Conservation (phyloP, 257 asterid species). For the Gentiana dahurica region DNA sequence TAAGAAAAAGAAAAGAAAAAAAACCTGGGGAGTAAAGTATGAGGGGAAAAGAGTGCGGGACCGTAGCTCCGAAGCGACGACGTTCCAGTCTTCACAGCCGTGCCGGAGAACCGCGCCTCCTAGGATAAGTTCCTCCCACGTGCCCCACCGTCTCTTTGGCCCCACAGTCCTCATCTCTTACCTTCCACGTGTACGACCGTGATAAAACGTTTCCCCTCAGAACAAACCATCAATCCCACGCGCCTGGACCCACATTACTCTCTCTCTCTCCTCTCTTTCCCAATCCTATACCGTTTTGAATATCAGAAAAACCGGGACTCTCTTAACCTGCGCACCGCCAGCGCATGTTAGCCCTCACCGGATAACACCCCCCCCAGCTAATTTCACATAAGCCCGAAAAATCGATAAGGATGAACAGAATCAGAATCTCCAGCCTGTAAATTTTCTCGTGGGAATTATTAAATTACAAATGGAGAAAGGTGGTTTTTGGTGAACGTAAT, state of each 20-base stretch:
- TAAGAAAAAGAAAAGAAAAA: not conserved
- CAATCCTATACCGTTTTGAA: not conserved
- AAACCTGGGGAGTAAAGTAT: constrained; percentile 59
- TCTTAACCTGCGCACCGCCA: constrained; percentile 14
- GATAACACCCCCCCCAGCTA: not conserved
- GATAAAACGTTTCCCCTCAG: constrained; percentile 10
- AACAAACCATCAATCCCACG: not conserved
- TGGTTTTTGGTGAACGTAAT: constrained; percentile 2
- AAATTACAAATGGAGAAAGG: not conserved
- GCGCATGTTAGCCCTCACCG: constrained; percentile 20
- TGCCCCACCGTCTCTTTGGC: constrained; percentile 50
- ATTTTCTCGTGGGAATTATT: not conserved
- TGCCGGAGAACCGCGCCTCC: constrained; percentile 68
- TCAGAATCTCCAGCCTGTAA: not conserved
- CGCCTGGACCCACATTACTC: too few species aligned
- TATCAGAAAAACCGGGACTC: not conserved
- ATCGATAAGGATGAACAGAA: not conserved
- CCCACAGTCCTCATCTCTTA: constrained; percentile 23
- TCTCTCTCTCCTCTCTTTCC: not conserved
- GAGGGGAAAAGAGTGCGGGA: constrained; percentile 42
- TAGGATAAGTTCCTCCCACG: constrained; percentile 82
- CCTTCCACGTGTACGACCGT: constrained; percentile 32
- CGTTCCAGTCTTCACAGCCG: constrained; percentile 62
- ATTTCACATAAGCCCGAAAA: not conserved
- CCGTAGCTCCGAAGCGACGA: constrained; percentile 74